Base-by-base conservation (phyloP, 129 eudicot genomes). In the Flaveria brownii region DNA sequence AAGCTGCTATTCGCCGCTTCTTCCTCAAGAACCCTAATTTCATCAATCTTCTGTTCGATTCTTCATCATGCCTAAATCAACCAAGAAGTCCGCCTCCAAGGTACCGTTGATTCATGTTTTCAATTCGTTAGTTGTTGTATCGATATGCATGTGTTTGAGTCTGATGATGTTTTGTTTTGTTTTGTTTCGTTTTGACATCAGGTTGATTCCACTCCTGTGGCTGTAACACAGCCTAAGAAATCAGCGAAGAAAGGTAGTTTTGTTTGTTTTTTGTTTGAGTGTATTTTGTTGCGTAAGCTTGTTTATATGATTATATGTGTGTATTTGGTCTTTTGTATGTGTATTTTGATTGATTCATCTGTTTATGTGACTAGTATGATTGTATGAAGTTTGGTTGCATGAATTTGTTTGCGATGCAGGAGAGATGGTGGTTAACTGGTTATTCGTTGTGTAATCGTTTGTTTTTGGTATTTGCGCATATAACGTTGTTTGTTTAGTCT, bases 61-160 rank as follows among this genome's bases (percentile, higher is more conserved):
- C 17, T 16, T 68, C 60, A 61, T 6, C 0, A 85, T 85, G 87
- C 86, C 84, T 73, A 88, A 83, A 82, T 85, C 91, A 39, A 9
- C 82, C 67, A 88, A 85, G 90, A 88, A 88, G 78, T 88, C 92
- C 52, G 76, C 85, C 80, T 16, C 84, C 71, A 88, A 88, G 77
- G 92, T 88, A 72, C 50, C 57, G 15, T 43, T 73, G 30, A 6
- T 22, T 46, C 42, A 23, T 42, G 39, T 10, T 26, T 62, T 23
- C 20, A 62, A 7, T 50, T 68, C 20, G 63, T 18, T 51, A 6
- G 14, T 20, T 11, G 5, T 2, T 52, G 6, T 45, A 41, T 39
- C 4, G n/a, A 4, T 57, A 12, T 22, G 49, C 61, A 3, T n/a
- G 39, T 64, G 9, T 82, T 2, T 26, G 41, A 25, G 6, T 26